A percentile compares a stretch with the other conserved stretches of the same genome.
Evolutionary conservation across 1,284 basidiomycete species (phyloP).

Genomic region (Moesziomyces sp.): DNA sequence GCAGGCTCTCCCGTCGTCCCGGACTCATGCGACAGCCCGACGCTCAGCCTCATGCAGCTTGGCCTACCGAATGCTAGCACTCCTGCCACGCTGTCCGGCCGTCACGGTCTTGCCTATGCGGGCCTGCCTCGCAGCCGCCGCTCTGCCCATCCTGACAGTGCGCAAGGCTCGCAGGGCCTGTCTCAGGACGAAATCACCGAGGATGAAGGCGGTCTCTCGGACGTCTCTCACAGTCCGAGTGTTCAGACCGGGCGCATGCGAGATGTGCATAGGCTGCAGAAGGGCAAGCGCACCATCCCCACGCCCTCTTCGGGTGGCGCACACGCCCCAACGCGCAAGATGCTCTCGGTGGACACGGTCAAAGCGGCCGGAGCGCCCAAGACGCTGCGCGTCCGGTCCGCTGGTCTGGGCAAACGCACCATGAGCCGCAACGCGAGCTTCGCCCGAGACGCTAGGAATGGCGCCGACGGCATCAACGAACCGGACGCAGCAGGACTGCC

Average conservation of each 20-base stretch:
- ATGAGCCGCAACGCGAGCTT: constrained; percentile 45
- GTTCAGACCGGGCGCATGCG: constrained; percentile 37
- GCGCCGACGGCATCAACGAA: constrained; percentile 2
- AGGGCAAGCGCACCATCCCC: constrained; percentile 34
- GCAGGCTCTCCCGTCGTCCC: constrained; percentile 40
- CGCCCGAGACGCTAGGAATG: constrained; percentile 12
- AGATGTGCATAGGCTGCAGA: constrained; percentile 37
- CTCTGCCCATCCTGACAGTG: constrained; percentile 12
- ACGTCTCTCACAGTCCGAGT: constrained; percentile 38
- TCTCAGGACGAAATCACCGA: constrained; percentile 23
- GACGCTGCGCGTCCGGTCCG: constrained; percentile 40
- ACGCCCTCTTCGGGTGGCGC: constrained; percentile 17
- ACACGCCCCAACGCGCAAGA: constrained; percentile 32
- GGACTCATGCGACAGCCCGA: constrained; percentile 55
- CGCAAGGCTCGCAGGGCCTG: constrained; percentile 8
- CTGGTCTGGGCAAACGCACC: constrained; percentile 37
- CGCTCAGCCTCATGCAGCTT: constrained; percentile 37
- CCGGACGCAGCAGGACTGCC: constrained; percentile 11
- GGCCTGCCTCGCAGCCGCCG: constrained; percentile 29
- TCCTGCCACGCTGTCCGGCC: constrained; percentile 19
- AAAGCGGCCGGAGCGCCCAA: constrained; percentile 40
- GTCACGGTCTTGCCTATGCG: constrained; percentile 22
- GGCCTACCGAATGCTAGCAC: constrained; percentile 36
- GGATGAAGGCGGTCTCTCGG: constrained; percentile 38
- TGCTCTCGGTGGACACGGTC: constrained; percentile 38